Conservation (phyloP, 1,139 yeast genomes). For the Saccharomycopsis hybrid region DNA sequence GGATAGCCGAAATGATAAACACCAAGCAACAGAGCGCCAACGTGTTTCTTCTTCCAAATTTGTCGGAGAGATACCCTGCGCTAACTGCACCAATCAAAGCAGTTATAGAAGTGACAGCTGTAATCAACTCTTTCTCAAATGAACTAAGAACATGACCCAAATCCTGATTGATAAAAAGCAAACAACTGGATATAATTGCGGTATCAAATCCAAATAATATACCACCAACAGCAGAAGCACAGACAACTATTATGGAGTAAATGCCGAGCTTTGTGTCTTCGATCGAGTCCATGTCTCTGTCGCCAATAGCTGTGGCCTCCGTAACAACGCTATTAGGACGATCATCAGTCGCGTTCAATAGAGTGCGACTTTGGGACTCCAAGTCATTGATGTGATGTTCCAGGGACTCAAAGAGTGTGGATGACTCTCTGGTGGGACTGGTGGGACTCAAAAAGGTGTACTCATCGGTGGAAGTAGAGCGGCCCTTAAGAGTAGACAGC, state of each 20-base stretch:
- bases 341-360: not conserved
- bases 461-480: too few species aligned
- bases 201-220: constrained; percentile 39
- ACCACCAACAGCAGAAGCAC: constrained; percentile 32
- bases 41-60: constrained; percentile 33
- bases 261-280: constrained; percentile 27
- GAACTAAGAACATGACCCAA: constrained; percentile 22
- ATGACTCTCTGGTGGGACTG: too few species aligned
- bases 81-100: constrained; percentile 37
- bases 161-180: constrained; percentile 25
- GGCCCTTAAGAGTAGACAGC: too few species aligned
- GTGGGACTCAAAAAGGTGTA: too few species aligned
- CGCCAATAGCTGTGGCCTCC: constrained; percentile 1
- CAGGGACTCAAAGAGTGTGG: too few species aligned
- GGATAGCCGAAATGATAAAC: constrained; percentile 33
- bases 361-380: not conserved
- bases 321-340: constrained; percentile 1
- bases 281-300: constrained; percentile 20
- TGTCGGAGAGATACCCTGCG: constrained; percentile 33
- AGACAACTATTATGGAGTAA: constrained; percentile 23
- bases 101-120: constrained; percentile 38
- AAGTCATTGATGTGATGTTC: not conserved
- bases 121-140: constrained; percentile 35
- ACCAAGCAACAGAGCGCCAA: constrained; percentile 32
- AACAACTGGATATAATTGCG: constrained; percentile 37